These are phyloP conservation scores for Boechera stricta DNA, from an alignment of 345 rosid genomes.

Conservation along the genomic window DNA sequence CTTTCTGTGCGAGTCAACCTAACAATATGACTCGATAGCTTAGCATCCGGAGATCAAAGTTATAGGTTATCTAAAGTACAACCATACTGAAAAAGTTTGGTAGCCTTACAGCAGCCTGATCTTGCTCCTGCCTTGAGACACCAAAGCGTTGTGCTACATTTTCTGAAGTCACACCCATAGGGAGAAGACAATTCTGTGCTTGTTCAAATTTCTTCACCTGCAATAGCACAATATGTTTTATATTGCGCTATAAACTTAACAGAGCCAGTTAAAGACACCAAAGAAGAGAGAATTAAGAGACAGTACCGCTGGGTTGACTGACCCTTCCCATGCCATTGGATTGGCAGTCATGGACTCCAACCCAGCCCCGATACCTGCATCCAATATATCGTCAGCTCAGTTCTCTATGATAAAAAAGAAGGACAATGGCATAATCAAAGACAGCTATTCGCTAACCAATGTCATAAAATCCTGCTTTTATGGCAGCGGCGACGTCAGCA, in stretches of 20 bases:
- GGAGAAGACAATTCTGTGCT: conserved; percentile 94
- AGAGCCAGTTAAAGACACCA: conserved; percentile 1
- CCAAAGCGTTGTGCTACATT: conserved; percentile 96
- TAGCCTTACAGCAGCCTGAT: conserved; percentile 94
- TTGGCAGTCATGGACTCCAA: conserved; percentile 92
- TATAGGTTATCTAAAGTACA: conserved; percentile 5
- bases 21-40: conserved; percentile 28
- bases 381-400: conserved; percentile 12
- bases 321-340: conserved; percentile 94
- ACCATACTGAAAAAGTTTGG: conserved; percentile 26
- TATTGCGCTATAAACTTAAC: neutral
- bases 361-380: conserved; percentile 94
- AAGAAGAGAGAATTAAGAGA: neutral
- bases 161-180: conserved; percentile 99
- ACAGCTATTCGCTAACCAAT: conserved; percentile 58
- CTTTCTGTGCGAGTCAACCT: conserved; percentile 98
- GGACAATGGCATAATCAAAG: neutral
- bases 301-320: conserved; percentile 86
- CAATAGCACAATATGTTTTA: conserved; percentile 27
- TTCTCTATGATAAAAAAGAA: neutral
- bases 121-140: conserved; percentile 94
- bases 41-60: neutral
- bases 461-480: conserved; percentile 97
- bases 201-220: conserved; percentile 79
- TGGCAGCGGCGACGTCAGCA: conserved; percentile 98